Base-by-base conservation (phyloP, 306 rosid species). In the Lagenaria siceraria region DNA sequence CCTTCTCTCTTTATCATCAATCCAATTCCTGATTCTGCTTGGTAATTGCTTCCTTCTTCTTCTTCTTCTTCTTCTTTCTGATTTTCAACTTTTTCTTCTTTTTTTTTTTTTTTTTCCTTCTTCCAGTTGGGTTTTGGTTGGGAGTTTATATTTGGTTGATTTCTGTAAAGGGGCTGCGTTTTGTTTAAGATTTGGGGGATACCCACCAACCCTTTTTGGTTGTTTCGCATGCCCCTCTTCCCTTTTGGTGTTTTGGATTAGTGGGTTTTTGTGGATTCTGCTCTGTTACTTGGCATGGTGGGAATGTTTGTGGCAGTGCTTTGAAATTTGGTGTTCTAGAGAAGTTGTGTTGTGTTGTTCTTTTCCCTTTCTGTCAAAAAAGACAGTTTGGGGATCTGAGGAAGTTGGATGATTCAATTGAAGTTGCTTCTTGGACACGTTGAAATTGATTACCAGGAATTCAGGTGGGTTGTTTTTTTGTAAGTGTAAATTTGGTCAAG, bases 11-110 rank as follows among this genome's bases (percentile, higher is more conserved):
- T 73, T 65, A 69, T 49, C 72, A 12, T 77, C 84, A 62, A 62
- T 62, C 40, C 69, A 72, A 65, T 52, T 42, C 73, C 64, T 64
- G 56, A 36, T 82, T 71, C 29, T 62, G 52, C 42, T 58, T 40
- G 68, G 27, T 69, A 46, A 65, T 78, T 78, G 68, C 77, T 64
- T 70, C 73, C 66, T 80, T 31, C 78, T 79, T 77, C 5, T 29
- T 38, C 25, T 65, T 31, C 15, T 29, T 62, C 43, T 29, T 76
- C 79, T 27, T 40, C 2, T 33, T 56, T 75, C 53, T 75, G 8
- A 33, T 49, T 54, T 10, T 8, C 18, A 12, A 29, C 12, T 11
- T 69, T 36, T n/a, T 35, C 6, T 18, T 11, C 0, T 24, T 14
- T 80, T 33, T 75, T 77, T 78, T 8, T 27, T 53, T 27, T n/a